Evolutionary conservation across 2,329 filamentous ascomycete species (phyloP).

Genomic region (Chaetomium globosum): DNA sequence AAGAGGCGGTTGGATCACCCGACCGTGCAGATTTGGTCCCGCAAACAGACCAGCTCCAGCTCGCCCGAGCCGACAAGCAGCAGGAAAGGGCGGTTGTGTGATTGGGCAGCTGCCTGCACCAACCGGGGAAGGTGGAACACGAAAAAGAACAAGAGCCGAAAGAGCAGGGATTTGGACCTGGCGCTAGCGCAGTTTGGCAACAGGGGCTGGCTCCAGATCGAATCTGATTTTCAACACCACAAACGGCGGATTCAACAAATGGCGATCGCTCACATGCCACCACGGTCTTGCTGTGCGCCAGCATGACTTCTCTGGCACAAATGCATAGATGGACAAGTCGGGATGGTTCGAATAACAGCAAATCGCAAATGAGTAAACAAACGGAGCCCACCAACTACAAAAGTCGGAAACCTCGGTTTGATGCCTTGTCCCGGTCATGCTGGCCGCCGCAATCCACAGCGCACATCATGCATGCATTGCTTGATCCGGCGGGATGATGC

Average conservation of each 20-base stretch:
- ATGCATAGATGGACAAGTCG: not conserved
- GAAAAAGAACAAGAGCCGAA: slow-evolving; percentile 34
- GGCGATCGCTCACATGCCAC: slow-evolving; percentile 4
- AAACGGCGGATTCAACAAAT: slow-evolving; percentile 10
- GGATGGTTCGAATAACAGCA: not conserved
- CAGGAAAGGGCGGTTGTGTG: slow-evolving; percentile 6
- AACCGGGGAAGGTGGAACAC: slow-evolving; percentile 28
- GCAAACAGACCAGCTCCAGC: slow-evolving; percentile 23
- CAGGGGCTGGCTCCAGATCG: slow-evolving; percentile 10
- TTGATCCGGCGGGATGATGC: not conserved
- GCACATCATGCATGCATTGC: not conserved
- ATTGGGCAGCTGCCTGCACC: slow-evolving; percentile 27
- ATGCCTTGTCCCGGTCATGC: not conserved
- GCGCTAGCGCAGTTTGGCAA: slow-evolving; percentile 10
- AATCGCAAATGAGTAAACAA: not conserved
- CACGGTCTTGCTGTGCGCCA: not conserved
- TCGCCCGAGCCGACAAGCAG: slow-evolving; percentile 33
- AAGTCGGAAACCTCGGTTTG: not conserved
- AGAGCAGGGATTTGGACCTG: slow-evolving; percentile 17
- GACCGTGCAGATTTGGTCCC: slow-evolving; percentile 35
- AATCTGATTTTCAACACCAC: slow-evolving; percentile 2
- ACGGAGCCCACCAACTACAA: not conserved
- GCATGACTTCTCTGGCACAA: not conserved
- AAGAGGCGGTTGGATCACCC: slow-evolving; percentile 37
- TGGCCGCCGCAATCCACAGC: not conserved